These are phyloP conservation scores for Halenospora varia DNA, from an alignment of 495 filamentous ascomycete genomes.

Conservation along the genomic window DNA sequence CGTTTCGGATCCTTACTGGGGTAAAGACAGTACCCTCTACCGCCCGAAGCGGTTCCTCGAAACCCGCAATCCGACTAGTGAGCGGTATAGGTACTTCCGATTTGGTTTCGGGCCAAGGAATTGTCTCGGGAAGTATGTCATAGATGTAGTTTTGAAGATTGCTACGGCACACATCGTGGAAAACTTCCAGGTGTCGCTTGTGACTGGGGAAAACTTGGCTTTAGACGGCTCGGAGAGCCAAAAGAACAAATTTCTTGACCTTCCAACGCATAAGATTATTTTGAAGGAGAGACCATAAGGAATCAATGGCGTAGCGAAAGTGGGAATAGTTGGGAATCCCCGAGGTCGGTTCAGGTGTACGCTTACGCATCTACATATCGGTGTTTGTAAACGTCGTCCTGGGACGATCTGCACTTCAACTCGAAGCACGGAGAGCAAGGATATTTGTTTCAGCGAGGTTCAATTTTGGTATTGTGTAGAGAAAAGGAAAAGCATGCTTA, in stretches of 20 bases:
- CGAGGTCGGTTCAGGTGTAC: too few species aligned
- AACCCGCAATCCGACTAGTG: background rate
- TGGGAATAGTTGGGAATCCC: too few species aligned
- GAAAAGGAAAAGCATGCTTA: too few species aligned
- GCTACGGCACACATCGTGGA: background rate
- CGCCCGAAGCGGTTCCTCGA: background rate
- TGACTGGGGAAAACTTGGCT: background rate
- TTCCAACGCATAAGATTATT: background rate
- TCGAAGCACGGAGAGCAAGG: too few species aligned
- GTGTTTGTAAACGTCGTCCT: too few species aligned
- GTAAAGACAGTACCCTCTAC: background rate
- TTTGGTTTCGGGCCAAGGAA: background rate
- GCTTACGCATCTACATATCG: too few species aligned
- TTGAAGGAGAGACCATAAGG: too few species aligned
- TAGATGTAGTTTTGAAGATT: background rate
- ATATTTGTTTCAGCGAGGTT: too few species aligned
- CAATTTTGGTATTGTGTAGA: too few species aligned
- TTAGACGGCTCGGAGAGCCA: background rate
- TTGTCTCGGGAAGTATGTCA: background rate
- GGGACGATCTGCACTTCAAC: too few species aligned
- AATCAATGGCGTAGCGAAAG: too few species aligned
- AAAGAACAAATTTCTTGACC: background rate
- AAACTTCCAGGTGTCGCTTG: background rate
- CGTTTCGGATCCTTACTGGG: background rate
- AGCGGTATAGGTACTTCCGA: background rate